These are phyloP conservation scores for Stylonectria norvegica DNA, from an alignment of 2,329 filamentous ascomycete species.

Conservation along the genomic window DNA sequence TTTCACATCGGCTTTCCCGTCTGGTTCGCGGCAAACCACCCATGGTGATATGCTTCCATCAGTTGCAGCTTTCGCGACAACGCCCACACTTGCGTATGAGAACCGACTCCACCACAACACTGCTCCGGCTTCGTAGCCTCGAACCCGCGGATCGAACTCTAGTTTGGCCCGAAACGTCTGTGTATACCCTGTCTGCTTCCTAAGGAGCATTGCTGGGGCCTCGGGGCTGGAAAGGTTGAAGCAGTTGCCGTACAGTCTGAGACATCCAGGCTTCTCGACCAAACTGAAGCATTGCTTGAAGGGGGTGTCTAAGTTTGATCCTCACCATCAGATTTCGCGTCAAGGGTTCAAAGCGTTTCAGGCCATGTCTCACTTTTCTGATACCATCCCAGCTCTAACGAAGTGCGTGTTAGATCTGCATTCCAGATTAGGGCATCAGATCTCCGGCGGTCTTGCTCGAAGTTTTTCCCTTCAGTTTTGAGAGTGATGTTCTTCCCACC, in stretches of 20 bases:
- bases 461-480: slow-evolving; percentile 13
- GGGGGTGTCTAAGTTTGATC: slow-evolving; percentile 18
- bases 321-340: neutral
- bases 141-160: slow-evolving; percentile 42
- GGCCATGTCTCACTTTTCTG: slow-evolving; percentile 17
- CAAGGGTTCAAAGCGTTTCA: neutral
- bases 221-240: slow-evolving; percentile 49
- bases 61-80: slow-evolving; percentile 8
- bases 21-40: slow-evolving; percentile 6
- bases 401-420: slow-evolving; percentile 13
- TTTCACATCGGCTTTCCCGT: slow-evolving; percentile 4
- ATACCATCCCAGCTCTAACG: slow-evolving; percentile 25
- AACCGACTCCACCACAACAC: slow-evolving; percentile 53
- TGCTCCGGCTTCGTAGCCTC: slow-evolving; percentile 49
- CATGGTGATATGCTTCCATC: slow-evolving; percentile 1
- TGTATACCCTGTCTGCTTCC: slow-evolving; percentile 48
- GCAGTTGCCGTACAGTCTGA: slow-evolving; percentile 50
- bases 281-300: slow-evolving; percentile 41
- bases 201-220: slow-evolving; percentile 49
- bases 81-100: slow-evolving; percentile 32
- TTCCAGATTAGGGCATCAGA: slow-evolving; percentile 8
- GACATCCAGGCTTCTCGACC: slow-evolving; percentile 38
- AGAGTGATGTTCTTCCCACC: slow-evolving; percentile 21
- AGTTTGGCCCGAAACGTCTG: slow-evolving; percentile 43
- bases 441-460: slow-evolving; percentile 10